Evolutionary conservation across 768 basidiomycete genomes (phyloP), one percentile per base, ranked within the genome.

Genomic region (Naganishia randhawae): DNA sequence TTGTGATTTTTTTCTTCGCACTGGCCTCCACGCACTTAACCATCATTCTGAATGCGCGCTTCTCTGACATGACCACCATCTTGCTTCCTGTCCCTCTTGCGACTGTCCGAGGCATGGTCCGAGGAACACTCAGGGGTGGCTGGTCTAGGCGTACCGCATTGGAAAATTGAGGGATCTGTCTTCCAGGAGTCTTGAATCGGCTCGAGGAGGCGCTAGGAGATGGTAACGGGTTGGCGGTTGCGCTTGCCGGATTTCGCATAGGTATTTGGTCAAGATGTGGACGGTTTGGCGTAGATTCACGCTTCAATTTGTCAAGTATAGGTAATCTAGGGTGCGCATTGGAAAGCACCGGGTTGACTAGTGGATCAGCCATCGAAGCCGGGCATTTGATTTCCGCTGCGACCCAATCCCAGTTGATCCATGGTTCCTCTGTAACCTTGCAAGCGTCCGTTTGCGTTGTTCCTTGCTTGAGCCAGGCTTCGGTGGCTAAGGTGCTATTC

Each of bases 61-160:
- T 61, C 16, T 42, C 57, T 25, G 57, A 61, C 57, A 61, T 61
- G 57, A 27, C 33, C 11, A 61, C 29, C 57, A 61, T 61, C 17
- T 61, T 61, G 14, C 27, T 22, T 16, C 37, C 57, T 14, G 35
- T 41, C 35, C 57, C 57, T 61, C 32, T 42, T 13, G 57, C 33
- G 1, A 61, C 22, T 42, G 57, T 41, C 37, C 57, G 57, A 41
- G 57, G 57, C 57, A 61, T 61, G 17, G 35, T 61, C 1, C 57
- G 57, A 41, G 57, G 57, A 11, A 29, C 57, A 25, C 57, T 61
- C 22, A 61, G 57, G 14, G 57, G 39, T 9, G 27, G 11, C 14
- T 35, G 19, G 3, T 25, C 35, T 39, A 25, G 14, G 17, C n/a
- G 57, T 25, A 25, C 39, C 27, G 22, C 35, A 29, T 25, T 39